Evolutionary conservation across 345 rosid species (phyloP), one percentile per base, ranked within the genome.

Genomic region (Hibiscus mutabilis): DNA sequence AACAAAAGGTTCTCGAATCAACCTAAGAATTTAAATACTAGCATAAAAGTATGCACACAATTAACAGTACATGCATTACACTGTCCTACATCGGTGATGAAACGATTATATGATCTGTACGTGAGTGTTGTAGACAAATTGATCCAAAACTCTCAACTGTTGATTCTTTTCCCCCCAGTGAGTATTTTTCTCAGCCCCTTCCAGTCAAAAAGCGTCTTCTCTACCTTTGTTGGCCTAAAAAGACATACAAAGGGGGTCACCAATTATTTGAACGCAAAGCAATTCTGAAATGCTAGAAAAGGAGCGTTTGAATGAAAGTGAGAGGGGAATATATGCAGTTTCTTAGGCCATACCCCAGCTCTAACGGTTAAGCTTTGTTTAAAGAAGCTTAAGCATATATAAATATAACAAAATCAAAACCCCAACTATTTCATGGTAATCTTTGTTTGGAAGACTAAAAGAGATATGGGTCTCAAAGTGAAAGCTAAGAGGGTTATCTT

Each of bases 131-230:
- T 16, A n/a, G 10, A 59, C 10, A 12, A 59, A 22, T 44, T n/a
- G 1, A 0, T 79, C 74, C 79, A 78, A 80, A 77, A 73, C 57
- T 47, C 62, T 15, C 25, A 33, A 73, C 78, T 67, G 79, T 75
- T 76, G 72, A 78, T 74, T 78, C 60, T 79, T 73, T 75, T 82
- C 72, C 81, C 47, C 69, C 63, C 67, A 70, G 70, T 60, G 60
- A 55, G 53, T 61, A 57, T 55, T 73, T 55, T 60, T 68, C 61
- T 74, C 66, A 46, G 86, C 80, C 22, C 52, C 66, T 22, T 35
- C 78, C 80, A 70, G 89, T 87, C 89, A 87, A 87, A 87, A 85
- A 84, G 86, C 74, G 72, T 77, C 74, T 70, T 79, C 29, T 66
- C 31, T 59, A 70, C 78, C 87, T 83, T 84, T 80, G 76, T 69